Evolutionary conservation across 108 stramenopile genomes (phyloP).

Genomic region (Cylindrotheca fusiformis): DNA sequence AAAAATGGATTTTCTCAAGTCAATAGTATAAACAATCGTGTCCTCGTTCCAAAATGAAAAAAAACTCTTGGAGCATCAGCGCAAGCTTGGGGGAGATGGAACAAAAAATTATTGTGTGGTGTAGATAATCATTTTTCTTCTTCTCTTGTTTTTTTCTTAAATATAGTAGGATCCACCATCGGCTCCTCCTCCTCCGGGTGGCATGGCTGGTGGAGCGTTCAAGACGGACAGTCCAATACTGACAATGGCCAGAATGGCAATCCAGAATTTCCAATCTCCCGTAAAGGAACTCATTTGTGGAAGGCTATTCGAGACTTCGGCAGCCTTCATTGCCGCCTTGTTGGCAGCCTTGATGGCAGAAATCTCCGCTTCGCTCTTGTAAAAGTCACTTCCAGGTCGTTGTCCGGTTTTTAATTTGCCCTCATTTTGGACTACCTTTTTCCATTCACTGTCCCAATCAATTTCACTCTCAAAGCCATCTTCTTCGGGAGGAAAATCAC

Average conservation of each 20-base stretch:
- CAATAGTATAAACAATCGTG: too few species aligned
- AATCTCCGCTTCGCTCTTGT: slow-evolving; percentile 59
- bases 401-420: slow-evolving; percentile 2
- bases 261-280: slow-evolving; percentile 55
- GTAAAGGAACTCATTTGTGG: slow-evolving; percentile 29
- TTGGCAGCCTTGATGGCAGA: slow-evolving; percentile 53
- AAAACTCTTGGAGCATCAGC: too few species aligned
- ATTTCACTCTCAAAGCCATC: slow-evolving; percentile 26
- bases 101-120: neutral
- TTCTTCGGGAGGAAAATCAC: slow-evolving; percentile 27
- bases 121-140: neutral
- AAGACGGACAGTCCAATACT: slow-evolving; percentile 36
- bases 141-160: slow-evolving; percentile 10
- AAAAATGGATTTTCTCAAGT: too few species aligned
- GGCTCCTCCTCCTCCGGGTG: neutral
- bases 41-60: too few species aligned
- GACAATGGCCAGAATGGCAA: slow-evolving; percentile 41
- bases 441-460: slow-evolving; percentile 70
- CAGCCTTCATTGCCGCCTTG: slow-evolving; percentile 24
- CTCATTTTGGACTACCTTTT: slow-evolving; percentile 49
- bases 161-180: slow-evolving; percentile 31
- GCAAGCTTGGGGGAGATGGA: neutral
- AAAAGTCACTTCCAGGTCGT: slow-evolving; percentile 55
- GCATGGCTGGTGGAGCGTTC: slow-evolving; percentile 13
- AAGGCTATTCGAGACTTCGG: slow-evolving; percentile 8